Evolutionary conservation across 352 stramenopile genomes (phyloP).

Genomic region (Globisporangium nagaii): DNA sequence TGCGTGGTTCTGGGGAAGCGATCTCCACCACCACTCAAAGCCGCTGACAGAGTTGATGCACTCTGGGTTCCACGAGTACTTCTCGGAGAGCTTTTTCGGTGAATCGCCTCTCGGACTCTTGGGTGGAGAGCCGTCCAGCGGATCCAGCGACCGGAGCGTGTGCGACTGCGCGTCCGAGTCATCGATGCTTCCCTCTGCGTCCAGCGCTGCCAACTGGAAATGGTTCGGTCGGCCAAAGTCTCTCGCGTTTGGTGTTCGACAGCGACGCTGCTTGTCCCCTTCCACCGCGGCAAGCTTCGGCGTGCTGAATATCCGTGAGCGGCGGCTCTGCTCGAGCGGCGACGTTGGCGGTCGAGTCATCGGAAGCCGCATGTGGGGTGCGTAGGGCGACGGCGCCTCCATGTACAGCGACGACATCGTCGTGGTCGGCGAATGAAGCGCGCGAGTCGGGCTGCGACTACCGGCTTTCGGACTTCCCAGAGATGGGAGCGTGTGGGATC

Average conservation of each 20-base stretch:
- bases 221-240: slow-evolving; percentile 3
- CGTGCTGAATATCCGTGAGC: slow-evolving; percentile 56
- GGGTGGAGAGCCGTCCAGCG: slow-evolving; percentile 22
- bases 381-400: slow-evolving; percentile 47
- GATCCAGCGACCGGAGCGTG: slow-evolving; percentile 18
- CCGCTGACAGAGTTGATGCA: slow-evolving; percentile 72
- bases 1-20: slow-evolving; percentile 52
- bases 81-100: slow-evolving; percentile 45
- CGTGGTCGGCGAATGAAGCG: slow-evolving; percentile 43
- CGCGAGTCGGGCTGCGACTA: slow-evolving; percentile 14
- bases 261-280: slow-evolving; percentile 38
- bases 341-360: slow-evolving; percentile 39
- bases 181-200: background rate
- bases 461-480: slow-evolving; percentile 12
- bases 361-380: slow-evolving; percentile 28
- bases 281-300: slow-evolving; percentile 51
- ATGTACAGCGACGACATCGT: slow-evolving; percentile 58
- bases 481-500: slow-evolving; percentile 25
- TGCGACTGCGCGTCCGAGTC: background rate
- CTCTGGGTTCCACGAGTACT: slow-evolving; percentile 68
- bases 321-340: slow-evolving; percentile 34
- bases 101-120: slow-evolving; percentile 20
- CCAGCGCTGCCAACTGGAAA: background rate
- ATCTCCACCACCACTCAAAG: slow-evolving; percentile 82
- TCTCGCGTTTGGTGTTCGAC: slow-evolving; percentile 41